phyloP scores from a whole-genome alignment of 2,329 filamentous ascomycete genomes.

The Arthrobotrys entomopaga region DNA sequence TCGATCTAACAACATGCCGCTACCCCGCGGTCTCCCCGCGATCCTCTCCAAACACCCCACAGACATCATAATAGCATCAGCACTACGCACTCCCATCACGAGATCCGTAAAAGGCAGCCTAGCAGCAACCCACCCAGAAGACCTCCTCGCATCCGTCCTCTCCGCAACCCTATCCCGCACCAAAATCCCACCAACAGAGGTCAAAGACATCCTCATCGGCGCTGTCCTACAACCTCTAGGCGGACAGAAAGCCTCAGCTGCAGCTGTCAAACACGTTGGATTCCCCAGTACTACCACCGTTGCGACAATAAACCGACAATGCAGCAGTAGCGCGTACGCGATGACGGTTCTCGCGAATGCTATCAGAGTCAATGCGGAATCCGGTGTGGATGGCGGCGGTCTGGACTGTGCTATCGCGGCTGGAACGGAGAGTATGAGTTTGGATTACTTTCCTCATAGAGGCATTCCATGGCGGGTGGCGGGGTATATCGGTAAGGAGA shows the following conservation, averaged over 20 bases:
- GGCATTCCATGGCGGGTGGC: conserved; percentile 50
- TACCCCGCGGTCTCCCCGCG: conserved; percentile 71
- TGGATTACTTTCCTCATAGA: conserved; percentile 53
- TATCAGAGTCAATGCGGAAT: conserved; percentile 68
- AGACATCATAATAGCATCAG: conserved; percentile 87
- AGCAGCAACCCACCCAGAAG: conserved; percentile 89
- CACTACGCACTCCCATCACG: conserved; percentile 87
- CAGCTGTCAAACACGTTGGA: conserved; percentile 87
- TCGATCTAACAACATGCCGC: conserved; percentile 22
- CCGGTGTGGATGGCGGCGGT: conserved; percentile 65
- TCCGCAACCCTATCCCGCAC: conserved; percentile 76
- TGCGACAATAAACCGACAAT: conserved; percentile 89
- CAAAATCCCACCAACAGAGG: conserved; percentile 73
- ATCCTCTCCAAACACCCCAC: conserved; percentile 81
- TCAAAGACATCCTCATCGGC: conserved; percentile 86
- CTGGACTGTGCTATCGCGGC: conserved; percentile 81
- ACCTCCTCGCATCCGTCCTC: conserved; percentile 77
- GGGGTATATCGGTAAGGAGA: conserved; percentile 65
- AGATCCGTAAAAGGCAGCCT: conserved; percentile 84
- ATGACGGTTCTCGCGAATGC: conserved; percentile 78
- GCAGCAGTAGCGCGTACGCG: conserved; percentile 79
- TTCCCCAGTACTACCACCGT: conserved; percentile 77
- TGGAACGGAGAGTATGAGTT: conserved; percentile 95
- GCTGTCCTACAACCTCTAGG: conserved; percentile 91
- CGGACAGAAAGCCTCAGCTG: conserved; percentile 87